Conservation (phyloP, 139 green algal species). For the Auxenochlorella pyrenoidosa region DNA sequence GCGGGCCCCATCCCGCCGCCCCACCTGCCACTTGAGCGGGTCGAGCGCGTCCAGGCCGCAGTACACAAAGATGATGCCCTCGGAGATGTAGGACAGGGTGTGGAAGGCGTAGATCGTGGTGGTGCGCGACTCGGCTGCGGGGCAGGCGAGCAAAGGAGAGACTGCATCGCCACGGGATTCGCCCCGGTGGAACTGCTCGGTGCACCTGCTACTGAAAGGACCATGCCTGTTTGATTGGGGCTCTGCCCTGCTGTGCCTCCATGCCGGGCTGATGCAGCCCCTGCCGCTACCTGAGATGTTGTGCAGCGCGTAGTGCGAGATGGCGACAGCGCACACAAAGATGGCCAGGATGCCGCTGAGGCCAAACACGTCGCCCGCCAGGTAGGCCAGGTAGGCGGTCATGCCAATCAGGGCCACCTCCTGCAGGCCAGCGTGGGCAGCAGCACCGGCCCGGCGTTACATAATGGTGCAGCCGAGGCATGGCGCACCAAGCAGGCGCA, state of each 20-base stretch:
- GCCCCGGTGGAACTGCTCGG: too few species aligned
- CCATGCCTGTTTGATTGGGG: too few species aligned
- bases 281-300: constrained; percentile 33
- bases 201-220: too few species aligned
- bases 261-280: neutral
- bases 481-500: too few species aligned
- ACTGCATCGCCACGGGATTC: too few species aligned
- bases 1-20: neutral
- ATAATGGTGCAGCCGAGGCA: too few species aligned
- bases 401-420: constrained; percentile 76
- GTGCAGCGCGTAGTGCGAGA: constrained; percentile 79
- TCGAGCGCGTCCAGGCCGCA: constrained; percentile 85
- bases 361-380: constrained; percentile 72
- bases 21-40: constrained; percentile 78
- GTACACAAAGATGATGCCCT: constrained; percentile 89
- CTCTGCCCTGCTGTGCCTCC: too few species aligned
- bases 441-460: neutral
- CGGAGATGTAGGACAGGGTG: constrained; percentile 72
- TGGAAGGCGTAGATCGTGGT: constrained; percentile 66
- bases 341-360: constrained; percentile 82
- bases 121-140: constrained; percentile 34
- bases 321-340: constrained; percentile 84
- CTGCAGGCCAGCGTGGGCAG: neutral
- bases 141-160: neutral
- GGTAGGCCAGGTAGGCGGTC: constrained; percentile 78